phyloP scores from a whole-genome alignment of 805 yeast genomes.

The Soucietia sequanensis region DNA sequence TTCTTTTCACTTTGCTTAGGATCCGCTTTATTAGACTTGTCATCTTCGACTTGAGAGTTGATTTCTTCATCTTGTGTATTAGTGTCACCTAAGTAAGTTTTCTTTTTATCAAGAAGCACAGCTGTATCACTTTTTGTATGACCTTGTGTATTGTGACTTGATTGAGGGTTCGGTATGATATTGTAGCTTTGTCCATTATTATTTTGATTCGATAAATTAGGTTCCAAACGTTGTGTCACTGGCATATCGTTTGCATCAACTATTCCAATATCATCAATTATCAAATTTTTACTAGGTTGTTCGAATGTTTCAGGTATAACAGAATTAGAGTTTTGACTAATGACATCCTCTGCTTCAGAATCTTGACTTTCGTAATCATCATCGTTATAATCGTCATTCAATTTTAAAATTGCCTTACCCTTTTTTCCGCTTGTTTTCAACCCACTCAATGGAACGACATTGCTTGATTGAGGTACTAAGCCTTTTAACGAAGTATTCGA shows the following conservation, averaged over 20 bases:
- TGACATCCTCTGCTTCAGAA: conserved; percentile 11
- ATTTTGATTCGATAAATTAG: neutral
- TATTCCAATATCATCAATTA: neutral
- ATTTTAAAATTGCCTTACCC: conserved; percentile 37
- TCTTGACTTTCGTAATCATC: conserved; percentile 38
- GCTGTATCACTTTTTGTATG: neutral
- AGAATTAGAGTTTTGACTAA: conserved; percentile 1
- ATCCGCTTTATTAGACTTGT: neutral
- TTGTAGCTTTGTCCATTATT: neutral
- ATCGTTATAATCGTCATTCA: conserved; percentile 33
- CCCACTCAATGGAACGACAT: conserved; percentile 19
- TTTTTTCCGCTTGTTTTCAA: conserved; percentile 36
- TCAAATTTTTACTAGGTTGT: neutral
- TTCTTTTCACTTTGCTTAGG: neutral
- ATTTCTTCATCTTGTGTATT: neutral
- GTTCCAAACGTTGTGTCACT: neutral
- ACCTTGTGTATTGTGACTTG: too few species aligned
- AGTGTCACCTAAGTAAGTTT: too few species aligned
- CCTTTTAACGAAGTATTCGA: conserved; percentile 36
- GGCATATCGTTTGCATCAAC: too few species aligned
- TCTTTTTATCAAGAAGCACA: too few species aligned
- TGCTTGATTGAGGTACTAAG: conserved; percentile 10
- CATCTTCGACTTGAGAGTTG: neutral
- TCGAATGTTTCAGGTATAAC: neutral
- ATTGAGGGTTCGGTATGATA: too few species aligned